Conservation (phyloP, 2,329 filamentous ascomycete species). For the Microsporum audouinii region DNA sequence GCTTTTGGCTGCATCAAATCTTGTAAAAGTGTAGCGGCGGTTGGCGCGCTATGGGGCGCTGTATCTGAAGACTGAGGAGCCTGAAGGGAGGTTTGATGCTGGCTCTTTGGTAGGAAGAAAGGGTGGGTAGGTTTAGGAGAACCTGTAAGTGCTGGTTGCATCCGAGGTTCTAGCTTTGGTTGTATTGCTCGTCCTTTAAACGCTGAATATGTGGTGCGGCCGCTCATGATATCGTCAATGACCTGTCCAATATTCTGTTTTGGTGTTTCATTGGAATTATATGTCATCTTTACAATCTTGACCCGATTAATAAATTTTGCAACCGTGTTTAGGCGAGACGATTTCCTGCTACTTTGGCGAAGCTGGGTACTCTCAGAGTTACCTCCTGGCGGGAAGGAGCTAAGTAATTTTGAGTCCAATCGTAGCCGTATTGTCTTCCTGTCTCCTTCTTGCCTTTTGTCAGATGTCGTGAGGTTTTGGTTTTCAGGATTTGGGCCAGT, state of each 20-base stretch:
- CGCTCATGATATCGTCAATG: conserved; percentile 52
- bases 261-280: conserved; percentile 41
- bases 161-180: conserved; percentile 10
- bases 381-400: conserved; percentile 23
- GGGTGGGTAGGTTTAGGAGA: conserved; percentile 48
- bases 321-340: neutral
- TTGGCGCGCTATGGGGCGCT: neutral
- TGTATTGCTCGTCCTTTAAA: conserved; percentile 2
- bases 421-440: conserved; percentile 37
- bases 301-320: neutral
- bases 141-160: conserved; percentile 9
- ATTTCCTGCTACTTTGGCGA: neutral
- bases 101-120: conserved; percentile 53
- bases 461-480: neutral
- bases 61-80: neutral
- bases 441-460: neutral
- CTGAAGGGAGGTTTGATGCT: neutral
- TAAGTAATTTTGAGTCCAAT: conserved; percentile 34
- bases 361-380: conserved; percentile 4
- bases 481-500: neutral
- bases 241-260: conserved; percentile 44
- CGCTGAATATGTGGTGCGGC: conserved; percentile 22
- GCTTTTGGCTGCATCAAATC: neutral
- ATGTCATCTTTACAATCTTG: conserved; percentile 39
- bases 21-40: neutral